Percentiles rank a stretch among this genome's conserved stretches.
These are phyloP conservation scores for Lolium rigidum DNA, from an alignment of 176 grass and related monocot genomes.

Conservation along the genomic window DNA sequence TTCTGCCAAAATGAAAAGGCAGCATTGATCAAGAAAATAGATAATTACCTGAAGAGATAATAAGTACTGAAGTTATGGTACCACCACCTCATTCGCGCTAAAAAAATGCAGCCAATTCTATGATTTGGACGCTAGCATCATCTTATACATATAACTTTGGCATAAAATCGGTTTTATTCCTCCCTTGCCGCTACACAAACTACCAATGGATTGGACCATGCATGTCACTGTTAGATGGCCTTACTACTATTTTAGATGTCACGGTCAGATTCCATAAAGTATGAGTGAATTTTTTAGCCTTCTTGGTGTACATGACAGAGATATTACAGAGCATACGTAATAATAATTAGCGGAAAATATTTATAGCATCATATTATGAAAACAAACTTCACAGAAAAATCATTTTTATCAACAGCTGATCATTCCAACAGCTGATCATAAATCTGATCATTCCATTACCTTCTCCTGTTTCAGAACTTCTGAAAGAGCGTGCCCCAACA, in stretches of 20 bases:
- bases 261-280: neutral
- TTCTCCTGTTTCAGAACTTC: slow-evolving; percentile 44
- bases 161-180: neutral
- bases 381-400: too few relatives aligned
- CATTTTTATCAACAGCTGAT: too few relatives aligned
- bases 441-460: slow-evolving; percentile 42
- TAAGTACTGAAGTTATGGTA: slow-evolving; percentile 7
- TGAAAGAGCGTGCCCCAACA: slow-evolving; percentile 50
- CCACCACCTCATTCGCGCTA: neutral
- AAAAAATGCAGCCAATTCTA: neutral
- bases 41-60: slow-evolving; percentile 23
- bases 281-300: neutral
- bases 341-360: neutral
- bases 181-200: neutral
- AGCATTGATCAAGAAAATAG: slow-evolving; percentile 30
- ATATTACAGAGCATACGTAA: neutral
- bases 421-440: neutral
- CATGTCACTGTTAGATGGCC: slow-evolving; percentile 19
- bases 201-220: neutral
- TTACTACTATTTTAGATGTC: neutral
- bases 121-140: neutral
- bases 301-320: neutral
- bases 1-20: slow-evolving; percentile 42
- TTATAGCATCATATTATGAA: too few relatives aligned
- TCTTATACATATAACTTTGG: neutral